A percentile compares a stretch with the other conserved stretches of the same genome.
These are phyloP conservation scores for Azolla pinnata DNA, from an alignment of 75 land plant species.

Conservation along the genomic window DNA sequence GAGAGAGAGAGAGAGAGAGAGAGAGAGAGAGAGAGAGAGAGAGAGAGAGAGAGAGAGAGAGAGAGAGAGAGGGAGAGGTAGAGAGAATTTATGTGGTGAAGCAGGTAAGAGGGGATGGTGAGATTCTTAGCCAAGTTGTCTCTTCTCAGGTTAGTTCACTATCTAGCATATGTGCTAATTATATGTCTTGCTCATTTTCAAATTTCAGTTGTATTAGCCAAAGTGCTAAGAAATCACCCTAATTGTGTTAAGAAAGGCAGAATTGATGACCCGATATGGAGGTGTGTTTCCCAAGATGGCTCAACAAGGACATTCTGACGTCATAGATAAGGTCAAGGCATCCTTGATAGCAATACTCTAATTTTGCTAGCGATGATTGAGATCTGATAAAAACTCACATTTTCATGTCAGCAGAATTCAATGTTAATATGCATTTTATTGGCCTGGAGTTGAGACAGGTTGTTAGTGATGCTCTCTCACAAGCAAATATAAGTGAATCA, in stretches of 20 bases:
- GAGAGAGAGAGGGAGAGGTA: too few species aligned
- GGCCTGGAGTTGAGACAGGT: too few species aligned
- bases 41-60: too few species aligned
- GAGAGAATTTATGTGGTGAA: background rate
- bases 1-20: too few species aligned
- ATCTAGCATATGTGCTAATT: background rate
- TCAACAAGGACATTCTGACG: slow-evolving; percentile 68
- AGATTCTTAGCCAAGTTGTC: slow-evolving; percentile 87
- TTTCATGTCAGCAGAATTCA: too few species aligned
- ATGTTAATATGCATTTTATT: too few species aligned
- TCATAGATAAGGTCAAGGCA: slow-evolving; percentile 60
- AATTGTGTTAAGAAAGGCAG: slow-evolving; percentile 49
- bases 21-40: too few species aligned
- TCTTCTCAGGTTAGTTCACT: slow-evolving; percentile 64
- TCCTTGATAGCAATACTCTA: too few species aligned
- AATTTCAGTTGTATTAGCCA: too few species aligned
- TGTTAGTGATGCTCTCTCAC: slow-evolving; percentile 63
- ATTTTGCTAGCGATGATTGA: too few species aligned
- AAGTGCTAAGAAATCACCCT: too few species aligned
- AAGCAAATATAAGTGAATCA: slow-evolving; percentile 49
- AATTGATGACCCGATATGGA: slow-evolving; percentile 74
- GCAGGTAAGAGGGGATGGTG: slow-evolving; percentile 74
- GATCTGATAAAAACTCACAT: too few species aligned
- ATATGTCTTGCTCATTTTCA: background rate
- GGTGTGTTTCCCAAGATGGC: slow-evolving; percentile 97